Evolutionary conservation across 306 rosid species (phyloP).

Genomic region (Cucurbita argyrosperma): DNA sequence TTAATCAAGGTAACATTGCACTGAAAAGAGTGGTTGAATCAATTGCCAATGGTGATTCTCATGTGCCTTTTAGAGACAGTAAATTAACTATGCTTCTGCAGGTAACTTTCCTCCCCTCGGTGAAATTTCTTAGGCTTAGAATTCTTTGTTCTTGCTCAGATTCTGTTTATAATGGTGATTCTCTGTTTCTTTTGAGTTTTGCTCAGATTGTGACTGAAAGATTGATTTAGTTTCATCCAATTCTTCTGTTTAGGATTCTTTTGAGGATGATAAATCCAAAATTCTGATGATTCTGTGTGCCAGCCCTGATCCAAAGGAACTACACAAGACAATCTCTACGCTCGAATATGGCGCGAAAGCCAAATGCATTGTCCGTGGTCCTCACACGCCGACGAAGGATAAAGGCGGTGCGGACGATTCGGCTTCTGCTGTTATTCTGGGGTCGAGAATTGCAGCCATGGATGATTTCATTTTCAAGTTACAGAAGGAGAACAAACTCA

Average conservation of each 20-base stretch:
- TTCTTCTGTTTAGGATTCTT: constrained; percentile 60
- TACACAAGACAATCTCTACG: constrained; percentile 89
- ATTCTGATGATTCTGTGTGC: constrained; percentile 92
- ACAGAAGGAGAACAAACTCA: constrained; percentile 72
- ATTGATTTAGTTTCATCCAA: background rate
- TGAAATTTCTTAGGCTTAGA: background rate
- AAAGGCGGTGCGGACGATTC: constrained; percentile 43
- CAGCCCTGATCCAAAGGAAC: constrained; percentile 89
- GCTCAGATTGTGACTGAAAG: constrained; percentile 4
- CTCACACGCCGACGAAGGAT: constrained; percentile 65
- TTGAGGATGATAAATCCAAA: constrained; percentile 93
- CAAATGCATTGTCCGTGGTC: constrained; percentile 91
- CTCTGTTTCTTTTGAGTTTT: background rate
- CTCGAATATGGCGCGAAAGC: constrained; percentile 99
- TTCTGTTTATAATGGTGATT: background rate
- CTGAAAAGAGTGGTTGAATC: constrained; percentile 96
- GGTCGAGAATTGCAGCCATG: constrained; percentile 88
- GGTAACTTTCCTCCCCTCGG: constrained; percentile 19
- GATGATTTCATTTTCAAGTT: constrained; percentile 82
- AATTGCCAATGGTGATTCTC: constrained; percentile 96
- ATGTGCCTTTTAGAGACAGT: constrained; percentile 97
- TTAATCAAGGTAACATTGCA: constrained; percentile 91
- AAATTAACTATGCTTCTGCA: constrained; percentile 99
- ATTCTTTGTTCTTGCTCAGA: background rate
- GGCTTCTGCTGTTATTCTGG: constrained; percentile 70